Base-by-base conservation (phyloP, 2,329 filamentous ascomycete genomes). In the Cladosporium sp. region DNA sequence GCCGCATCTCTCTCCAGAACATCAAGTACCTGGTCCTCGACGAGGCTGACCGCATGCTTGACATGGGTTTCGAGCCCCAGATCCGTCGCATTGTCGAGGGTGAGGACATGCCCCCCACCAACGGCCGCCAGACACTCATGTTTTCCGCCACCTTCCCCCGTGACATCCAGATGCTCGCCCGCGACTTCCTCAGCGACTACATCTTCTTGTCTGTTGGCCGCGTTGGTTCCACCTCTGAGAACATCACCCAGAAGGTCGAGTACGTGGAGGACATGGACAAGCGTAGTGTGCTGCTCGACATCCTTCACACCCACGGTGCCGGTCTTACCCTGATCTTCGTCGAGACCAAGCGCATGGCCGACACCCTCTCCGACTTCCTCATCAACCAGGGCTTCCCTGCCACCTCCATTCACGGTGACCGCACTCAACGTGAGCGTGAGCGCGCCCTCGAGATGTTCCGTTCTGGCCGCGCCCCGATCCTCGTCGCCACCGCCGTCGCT, bases 51-150 rank as follows among this genome's bases (percentile, higher is more conserved):
- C 93, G 93, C 72, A 98, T 98, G 93, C 81, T 98, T 81, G 93
- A 98, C 82, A 98, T 98, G 93, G 93, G 93, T 93, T 98, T 98
- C 81, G 93, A 98, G 80, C 93, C 93, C 67, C 93, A 98, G 77
- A 98, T 98, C 70, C 91, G 93, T 68, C 88, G 92, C 66, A 97
- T 98, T 67, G 93, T 98, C 43, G 92, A 97, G 75, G 90, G 90
- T 56, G 93, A 97, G 76, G 93, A 98, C 66, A 98, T 98, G 93
- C 93, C 93, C 54, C 73, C 74, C 49, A 88, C 92, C 56, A 77
- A 84, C 61, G 77, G 81, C 64, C 91, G 93, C 68, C 93, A 98
- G 76, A 98, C 93, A 52, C 92, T 98, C 79, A 98, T 98, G 93
- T 98, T 98, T 73, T 98, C 93, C 38, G 93, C 93, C 72, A 98